Percentiles rank a stretch among this genome's conserved stretches.
Evolutionary conservation across 1,284 basidiomycete genomes (phyloP).

Genomic region (Papiliotrema flavescens): DNA sequence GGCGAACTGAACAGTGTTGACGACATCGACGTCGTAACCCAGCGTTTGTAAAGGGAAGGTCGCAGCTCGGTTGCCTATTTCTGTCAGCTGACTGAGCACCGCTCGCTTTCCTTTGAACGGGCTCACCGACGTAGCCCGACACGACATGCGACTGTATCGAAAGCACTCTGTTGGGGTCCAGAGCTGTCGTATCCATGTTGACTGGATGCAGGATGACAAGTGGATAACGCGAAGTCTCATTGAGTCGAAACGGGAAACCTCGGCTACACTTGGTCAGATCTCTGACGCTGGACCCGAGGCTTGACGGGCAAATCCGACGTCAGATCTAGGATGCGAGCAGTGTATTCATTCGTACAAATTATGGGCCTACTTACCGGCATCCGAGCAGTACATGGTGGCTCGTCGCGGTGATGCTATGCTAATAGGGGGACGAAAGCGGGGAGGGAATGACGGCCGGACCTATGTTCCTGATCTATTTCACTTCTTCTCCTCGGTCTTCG

Average conservation of each 20-base stretch:
- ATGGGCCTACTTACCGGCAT: neutral
- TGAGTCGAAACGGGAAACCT: too few species aligned
- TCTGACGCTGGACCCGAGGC: too few species aligned
- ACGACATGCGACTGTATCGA: conserved; percentile 88
- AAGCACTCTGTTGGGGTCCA: conserved; percentile 39
- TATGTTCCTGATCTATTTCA: conserved; percentile 5
- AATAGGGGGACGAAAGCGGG: neutral
- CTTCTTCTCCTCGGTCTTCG: conserved; percentile 35
- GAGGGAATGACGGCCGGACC: neutral
- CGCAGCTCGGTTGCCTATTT: conserved; percentile 73
- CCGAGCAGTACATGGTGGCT: too few species aligned
- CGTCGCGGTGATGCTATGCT: neutral
- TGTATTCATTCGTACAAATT: conserved; percentile 2
- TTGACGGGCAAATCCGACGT: neutral
- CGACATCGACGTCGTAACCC: conserved; percentile 93
- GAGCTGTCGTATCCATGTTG: neutral
- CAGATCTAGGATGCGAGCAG: neutral
- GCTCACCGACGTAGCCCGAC: conserved; percentile 88
- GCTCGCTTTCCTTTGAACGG: too few species aligned
- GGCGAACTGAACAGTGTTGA: conserved; percentile 85
- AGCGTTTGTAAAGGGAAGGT: conserved; percentile 92
- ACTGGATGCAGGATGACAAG: neutral
- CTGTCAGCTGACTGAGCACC: neutral
- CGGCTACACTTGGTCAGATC: too few species aligned
- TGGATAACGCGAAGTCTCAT: too few species aligned